Evolutionary conservation across 169 alveolate species (phyloP).

Genomic region (Cryptosporidium sp.): DNA sequence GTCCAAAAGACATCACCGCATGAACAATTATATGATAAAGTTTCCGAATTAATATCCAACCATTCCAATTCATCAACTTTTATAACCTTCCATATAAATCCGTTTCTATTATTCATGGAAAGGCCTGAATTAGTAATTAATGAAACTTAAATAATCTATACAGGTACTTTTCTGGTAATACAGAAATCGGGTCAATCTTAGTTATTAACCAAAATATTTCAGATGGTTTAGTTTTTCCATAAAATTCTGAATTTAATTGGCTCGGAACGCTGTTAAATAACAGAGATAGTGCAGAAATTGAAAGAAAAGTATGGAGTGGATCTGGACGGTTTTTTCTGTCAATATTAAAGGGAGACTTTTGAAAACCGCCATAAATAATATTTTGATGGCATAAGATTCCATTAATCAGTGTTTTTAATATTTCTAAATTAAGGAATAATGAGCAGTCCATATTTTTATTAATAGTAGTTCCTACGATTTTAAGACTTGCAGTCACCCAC

Average conservation of each 20-base stretch:
- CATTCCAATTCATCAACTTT: constrained; percentile 29
- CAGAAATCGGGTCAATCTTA: constrained; percentile 46
- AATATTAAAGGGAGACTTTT: constrained; percentile 40
- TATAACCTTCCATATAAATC: constrained; percentile 48
- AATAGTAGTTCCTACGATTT: constrained; percentile 52
- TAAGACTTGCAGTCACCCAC: constrained; percentile 80
- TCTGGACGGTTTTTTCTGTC: constrained; percentile 74
- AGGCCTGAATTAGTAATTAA: not conserved
- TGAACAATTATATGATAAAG: constrained; percentile 59
- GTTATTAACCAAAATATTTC: not conserved
- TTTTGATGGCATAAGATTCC: constrained; percentile 66
- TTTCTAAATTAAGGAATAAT: not conserved
- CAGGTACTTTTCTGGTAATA: not conserved
- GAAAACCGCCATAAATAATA: constrained; percentile 53
- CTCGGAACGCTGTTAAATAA: not conserved
- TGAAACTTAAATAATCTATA: not conserved
- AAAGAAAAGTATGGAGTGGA: constrained; percentile 81
- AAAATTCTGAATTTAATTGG: not conserved
- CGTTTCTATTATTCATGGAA: not conserved
- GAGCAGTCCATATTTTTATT: constrained; percentile 3
- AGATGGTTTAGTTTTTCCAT: not conserved
- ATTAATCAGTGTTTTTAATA: not conserved
- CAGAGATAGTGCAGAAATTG: constrained; percentile 78
- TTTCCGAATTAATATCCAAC: constrained; percentile 26
- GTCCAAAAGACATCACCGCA: constrained; percentile 66